These are phyloP conservation scores for Gyrodon lividus DNA, from an alignment of 768 basidiomycete species.

Conservation along the genomic window DNA sequence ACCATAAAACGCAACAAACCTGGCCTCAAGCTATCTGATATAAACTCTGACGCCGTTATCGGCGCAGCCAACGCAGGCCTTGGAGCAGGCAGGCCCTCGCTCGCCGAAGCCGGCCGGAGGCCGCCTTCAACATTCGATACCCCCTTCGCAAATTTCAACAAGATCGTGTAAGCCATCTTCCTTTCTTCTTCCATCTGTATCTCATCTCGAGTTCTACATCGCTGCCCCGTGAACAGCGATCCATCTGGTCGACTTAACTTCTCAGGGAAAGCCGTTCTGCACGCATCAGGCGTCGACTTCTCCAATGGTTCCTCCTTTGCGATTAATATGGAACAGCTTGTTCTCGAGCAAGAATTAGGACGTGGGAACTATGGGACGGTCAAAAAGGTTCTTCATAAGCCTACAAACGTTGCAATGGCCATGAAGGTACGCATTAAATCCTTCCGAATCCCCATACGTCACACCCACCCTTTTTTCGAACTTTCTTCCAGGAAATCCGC, in stretches of 20 bases:
- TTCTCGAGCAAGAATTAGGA: slow-evolving; percentile 90
- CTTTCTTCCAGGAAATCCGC: slow-evolving; percentile 80
- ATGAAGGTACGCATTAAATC: slow-evolving; percentile 75
- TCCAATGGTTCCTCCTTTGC: slow-evolving; percentile 85
- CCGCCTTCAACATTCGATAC: slow-evolving; percentile 52
- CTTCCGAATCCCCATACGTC: slow-evolving; percentile 9
- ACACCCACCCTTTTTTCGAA: slow-evolving; percentile 4
- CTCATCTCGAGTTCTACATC: slow-evolving; percentile 3
- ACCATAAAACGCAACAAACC: slow-evolving; percentile 48
- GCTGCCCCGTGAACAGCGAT: slow-evolving; percentile 54
- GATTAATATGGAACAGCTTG: slow-evolving; percentile 93
- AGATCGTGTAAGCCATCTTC: slow-evolving; percentile 75
- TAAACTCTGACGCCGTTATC: slow-evolving; percentile 48
- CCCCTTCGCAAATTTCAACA: slow-evolving; percentile 90
- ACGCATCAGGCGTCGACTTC: slow-evolving; percentile 87
- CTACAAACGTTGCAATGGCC: slow-evolving; percentile 95
- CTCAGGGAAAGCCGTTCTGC: slow-evolving; percentile 87
- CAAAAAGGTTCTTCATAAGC: slow-evolving; percentile 90
- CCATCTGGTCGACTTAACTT: slow-evolving; percentile 96
- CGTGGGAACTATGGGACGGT: slow-evolving; percentile 98
- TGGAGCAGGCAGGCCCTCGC: slow-evolving; percentile 61
- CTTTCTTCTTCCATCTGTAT: slow-evolving; percentile 6
- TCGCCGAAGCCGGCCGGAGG: slow-evolving; percentile 40
- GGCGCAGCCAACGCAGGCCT: slow-evolving; percentile 66
- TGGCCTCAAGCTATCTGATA: slow-evolving; percentile 61